Base-by-base conservation (phyloP, 768 basidiomycete genomes). In the Kwoniella dejecticola region DNA sequence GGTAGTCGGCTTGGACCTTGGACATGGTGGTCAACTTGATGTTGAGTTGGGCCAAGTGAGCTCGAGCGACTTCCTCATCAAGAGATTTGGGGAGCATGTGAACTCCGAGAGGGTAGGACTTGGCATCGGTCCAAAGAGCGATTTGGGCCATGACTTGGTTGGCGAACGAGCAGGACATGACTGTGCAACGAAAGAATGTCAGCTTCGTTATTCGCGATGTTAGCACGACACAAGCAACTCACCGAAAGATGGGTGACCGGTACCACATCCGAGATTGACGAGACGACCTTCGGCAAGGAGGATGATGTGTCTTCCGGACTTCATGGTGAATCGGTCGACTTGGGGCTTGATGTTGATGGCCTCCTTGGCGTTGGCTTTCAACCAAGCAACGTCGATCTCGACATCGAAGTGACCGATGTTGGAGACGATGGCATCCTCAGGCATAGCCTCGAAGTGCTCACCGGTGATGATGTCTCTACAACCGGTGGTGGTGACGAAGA, bases 151-250 rank as follows among this genome's bases (percentile, higher is more conserved):
- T 85, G 65, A 93, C 90, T 82, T 99, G 96, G 85, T 99, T 99
- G 78, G 91, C 82, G 84, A 99, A 99, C 42, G 96, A 99, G 84
- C 94, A 98, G 17, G 95, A 98, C 96, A 99, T 99, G 82, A 99
- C 96, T 69, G 26, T 12, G 26, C 58, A 29, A 5, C 30, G n/a
- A 29, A 44, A 11, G 30, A 24, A 27, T 45, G 30, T 29, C 13
- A 36, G 38, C 36, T 41, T 27, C 26, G 10, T 3, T 38, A 21
- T 57, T 44, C 10, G 12, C 19, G n/a, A n/a, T 12, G 24, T 24
- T 13, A 27, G n/a, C n/a, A 23, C 7, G 46, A 29, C 4, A 24
- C 23, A 56, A 19, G 12, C 19, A 13, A 64, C 68, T 55, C 27
- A 74, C 69, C 70, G 81, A 94, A 97, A 44, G 95, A 98, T 33